Base-by-base conservation (phyloP, 306 rosid genomes). In the Prunus campanulata region DNA sequence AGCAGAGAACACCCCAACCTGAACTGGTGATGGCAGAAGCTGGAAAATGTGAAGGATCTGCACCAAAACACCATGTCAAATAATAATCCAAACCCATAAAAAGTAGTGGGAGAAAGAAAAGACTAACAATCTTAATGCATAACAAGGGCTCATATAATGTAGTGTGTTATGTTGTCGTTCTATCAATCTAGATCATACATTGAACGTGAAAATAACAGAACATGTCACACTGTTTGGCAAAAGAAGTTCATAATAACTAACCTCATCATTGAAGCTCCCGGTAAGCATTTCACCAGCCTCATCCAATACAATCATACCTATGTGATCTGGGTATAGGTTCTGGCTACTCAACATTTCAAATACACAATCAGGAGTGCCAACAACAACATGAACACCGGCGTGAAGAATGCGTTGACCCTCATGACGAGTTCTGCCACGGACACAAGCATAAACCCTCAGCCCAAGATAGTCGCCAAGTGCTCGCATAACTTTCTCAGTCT, bases 251-350 rank as follows among this genome's bases (percentile, higher is more conserved):
- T 39, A 2, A 39, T 24, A n/a, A 85, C 84, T 11, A 75, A 95
- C 98, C 98, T 95, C 96, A 74, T 92, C 97, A 86, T 92, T 95
- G 86, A 95, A 95, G 78, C 98, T 97, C 46, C 97, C 91, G 6
- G 97, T 92, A 79, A 95, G 98, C 97, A 95, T 95, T 79, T 92
- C 97, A 81, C 92, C 98, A 27, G 98, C 98, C 77, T 92, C 97
- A 80, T 95, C 98, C 83, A 95, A 71, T 46, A 95, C 97, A 88
- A 95, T 92, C 97, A 95, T 90, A 81, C 16, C 83, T 72, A 92
- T 92, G 81, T 59, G 75, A 80, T 95, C 97, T 1, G 97, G 87
- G 56, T 86, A 92, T 55, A 95, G 98, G 42, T 97, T 92, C 74
- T 95, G 96, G 81, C 98, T 90, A 35, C 93, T 87, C 84, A 92